A percentile compares a stretch with the other conserved stretches of the same genome.
These are phyloP conservation scores for Carex arenaria DNA, from an alignment of 202 grass and related monocot genomes.

Conservation along the genomic window DNA sequence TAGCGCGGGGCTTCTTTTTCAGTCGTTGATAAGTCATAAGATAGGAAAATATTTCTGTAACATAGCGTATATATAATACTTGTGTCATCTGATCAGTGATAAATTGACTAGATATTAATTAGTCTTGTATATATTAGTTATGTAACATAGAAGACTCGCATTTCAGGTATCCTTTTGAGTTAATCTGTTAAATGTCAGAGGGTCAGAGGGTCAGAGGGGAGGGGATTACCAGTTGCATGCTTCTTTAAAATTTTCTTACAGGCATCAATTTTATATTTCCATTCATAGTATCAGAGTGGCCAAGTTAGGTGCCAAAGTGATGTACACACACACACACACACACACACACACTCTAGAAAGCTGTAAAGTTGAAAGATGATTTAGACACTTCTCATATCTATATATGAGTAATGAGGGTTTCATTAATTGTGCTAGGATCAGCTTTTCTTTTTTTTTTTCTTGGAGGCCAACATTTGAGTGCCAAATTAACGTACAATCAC, in stretches of 20 bases:
- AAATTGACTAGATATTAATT: neutral
- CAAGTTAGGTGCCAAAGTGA: no score
- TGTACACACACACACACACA: no score
- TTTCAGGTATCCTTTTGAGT: neutral
- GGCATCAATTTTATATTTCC: no score
- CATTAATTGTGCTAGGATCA: no score
- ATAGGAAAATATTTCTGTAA: constrained; percentile 11
- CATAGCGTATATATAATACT: constrained; percentile 27
- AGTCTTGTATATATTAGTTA: constrained; percentile 15
- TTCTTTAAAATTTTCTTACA: neutral
- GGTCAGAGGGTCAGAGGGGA: neutral
- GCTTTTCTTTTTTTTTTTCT: no score
- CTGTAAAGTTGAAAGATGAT: no score
- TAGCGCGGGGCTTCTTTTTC: constrained; percentile 19
- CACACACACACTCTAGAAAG: no score
- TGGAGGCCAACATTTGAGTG: no score
- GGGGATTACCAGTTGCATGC: neutral
- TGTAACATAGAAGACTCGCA: neutral
- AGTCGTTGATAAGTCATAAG: neutral
- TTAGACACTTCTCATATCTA: no score
- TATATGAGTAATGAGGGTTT: no score
- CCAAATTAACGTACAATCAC: no score
- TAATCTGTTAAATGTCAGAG: neutral
- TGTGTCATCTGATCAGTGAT: neutral
- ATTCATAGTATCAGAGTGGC: no score